phyloP scores from a whole-genome alignment of 1,139 yeast species.

The Nakaseomyces sp. region DNA sequence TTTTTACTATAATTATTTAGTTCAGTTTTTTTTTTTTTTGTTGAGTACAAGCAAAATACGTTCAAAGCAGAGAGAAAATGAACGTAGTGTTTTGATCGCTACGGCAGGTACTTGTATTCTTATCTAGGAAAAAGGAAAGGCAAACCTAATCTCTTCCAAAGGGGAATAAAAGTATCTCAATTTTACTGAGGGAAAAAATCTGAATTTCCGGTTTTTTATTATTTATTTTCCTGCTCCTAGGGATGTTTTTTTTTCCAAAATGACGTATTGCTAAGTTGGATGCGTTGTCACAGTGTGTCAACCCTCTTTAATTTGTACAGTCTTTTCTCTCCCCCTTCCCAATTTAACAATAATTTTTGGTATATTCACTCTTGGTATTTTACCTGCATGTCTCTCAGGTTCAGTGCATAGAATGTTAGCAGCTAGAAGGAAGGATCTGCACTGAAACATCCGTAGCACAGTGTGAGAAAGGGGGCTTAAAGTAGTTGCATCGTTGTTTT shows the following conservation, averaged over 20 bases:
- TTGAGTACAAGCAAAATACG: neutral
- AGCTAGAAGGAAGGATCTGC: no score
- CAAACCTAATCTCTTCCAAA: neutral
- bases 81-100: neutral
- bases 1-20: no score
- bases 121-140: neutral
- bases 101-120: neutral
- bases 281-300: slow-evolving; percentile 4
- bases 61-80: no score
- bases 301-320: neutral
- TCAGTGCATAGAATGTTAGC: no score
- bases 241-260: neutral
- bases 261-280: slow-evolving; percentile 1
- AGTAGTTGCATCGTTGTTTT: neutral
- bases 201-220: neutral
- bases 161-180: neutral
- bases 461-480: neutral
- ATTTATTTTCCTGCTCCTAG: no score
- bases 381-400: neutral
- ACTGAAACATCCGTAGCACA: no score
- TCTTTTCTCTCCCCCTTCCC: neutral
- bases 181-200: no score
- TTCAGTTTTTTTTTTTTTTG: neutral
- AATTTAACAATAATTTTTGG: neutral
- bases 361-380: neutral